Percentiles rank a stretch among this genome's conserved stretches.
phyloP scores from a whole-genome alignment of 805 yeast genomes.

The Scheffersomyces lignosus region DNA sequence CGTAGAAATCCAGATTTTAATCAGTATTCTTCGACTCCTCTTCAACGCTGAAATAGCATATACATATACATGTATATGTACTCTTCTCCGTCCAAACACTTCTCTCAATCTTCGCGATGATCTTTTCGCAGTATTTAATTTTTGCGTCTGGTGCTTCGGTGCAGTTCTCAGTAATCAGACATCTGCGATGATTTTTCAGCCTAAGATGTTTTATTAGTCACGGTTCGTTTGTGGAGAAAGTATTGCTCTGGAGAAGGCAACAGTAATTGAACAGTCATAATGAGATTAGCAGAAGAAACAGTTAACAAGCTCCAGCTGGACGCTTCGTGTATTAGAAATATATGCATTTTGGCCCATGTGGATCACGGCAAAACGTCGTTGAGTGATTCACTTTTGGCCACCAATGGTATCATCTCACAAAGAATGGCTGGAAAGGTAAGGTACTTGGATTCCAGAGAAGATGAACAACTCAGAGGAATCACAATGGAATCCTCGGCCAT shows the following conservation, averaged over 20 bases:
- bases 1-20: no score
- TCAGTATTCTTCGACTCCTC: no score
- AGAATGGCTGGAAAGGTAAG: conserved; percentile 94
- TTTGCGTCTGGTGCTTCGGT: no score
- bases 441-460: conserved; percentile 89
- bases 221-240: no score
- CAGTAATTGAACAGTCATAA: conserved; percentile 10
- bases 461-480: conserved; percentile 93
- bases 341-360: conserved; percentile 95
- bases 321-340: conserved; percentile 74
- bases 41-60: no score
- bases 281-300: conserved; percentile 65
- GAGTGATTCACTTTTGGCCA: conserved; percentile 87
- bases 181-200: no score
- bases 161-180: no score
- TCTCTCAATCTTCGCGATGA: no score
- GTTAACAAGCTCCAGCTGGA: conserved; percentile 67
- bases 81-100: no score
- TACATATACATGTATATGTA: no score
- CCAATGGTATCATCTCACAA: conserved; percentile 94
- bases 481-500: conserved; percentile 98
- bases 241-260: background rate
- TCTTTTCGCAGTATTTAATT: no score
- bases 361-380: conserved; percentile 98
- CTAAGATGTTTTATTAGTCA: no score